Base-by-base conservation (phyloP, 495 filamentous ascomycete genomes). In the Neurospora sp. region DNA sequence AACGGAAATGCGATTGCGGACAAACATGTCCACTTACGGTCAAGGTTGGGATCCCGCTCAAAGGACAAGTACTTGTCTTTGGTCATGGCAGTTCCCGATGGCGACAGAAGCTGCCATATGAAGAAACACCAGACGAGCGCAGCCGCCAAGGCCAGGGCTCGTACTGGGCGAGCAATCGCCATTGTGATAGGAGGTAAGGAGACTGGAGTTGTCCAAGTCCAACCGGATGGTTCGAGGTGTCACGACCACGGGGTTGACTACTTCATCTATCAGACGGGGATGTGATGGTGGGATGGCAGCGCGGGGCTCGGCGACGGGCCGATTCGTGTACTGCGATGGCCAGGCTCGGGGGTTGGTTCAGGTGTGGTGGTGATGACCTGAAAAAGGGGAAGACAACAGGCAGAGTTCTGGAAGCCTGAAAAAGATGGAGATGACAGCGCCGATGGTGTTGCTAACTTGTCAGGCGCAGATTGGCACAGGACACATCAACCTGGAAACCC, bases 141-240 rank as follows among this genome's bases (percentile, higher is more conserved):
- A 75, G 90, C 90, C 70, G 89, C 84, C 75, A 91, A 87, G 75
- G 85, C 91, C 79, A 97, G 85, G 76, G 92, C 89, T 80, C 94
- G 90, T 79, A 96, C 90, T 38, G 92, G 91, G 85, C 89, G 90
- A 78, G 93, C 90, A 80, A 96, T 85, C 78, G 91, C 92, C 93
- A 97, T 97, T 65, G 14, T 65, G 53, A 65, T 65, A 65, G 53
- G 53, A 35, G 65, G 75, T 82, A 9, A 35, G 75, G 79, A 69
- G 27, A 77, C 39, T 35, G 81, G 27, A 76, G 80, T 37, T 38
- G 42, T 35, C 41, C 35, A 39, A 37, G 70, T 45, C 31, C 70
- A 68, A 71, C 53, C 42, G 70, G 35, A 31, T 35, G 70, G 42
- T 71, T 71, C 31, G 27, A 35, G 27, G 48, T 70, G 72, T 41